Evolutionary conservation across 192 early-diverging fungal genomes (phyloP).

Genomic region (Pilobolus umbonatus): DNA sequence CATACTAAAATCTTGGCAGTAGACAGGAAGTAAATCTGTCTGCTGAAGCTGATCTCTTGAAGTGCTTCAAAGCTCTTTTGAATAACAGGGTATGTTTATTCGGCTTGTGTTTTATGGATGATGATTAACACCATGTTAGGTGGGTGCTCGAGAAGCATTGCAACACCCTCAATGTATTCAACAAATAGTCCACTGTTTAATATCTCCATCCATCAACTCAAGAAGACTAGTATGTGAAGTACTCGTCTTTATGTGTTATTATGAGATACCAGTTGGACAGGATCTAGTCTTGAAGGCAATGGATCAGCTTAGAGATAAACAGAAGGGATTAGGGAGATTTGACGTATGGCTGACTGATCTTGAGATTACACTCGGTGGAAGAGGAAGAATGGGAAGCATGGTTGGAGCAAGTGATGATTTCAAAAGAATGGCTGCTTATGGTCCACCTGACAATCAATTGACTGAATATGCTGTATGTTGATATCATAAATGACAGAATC

Average conservation of each 20-base stretch:
- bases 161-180: slow-evolving; percentile 67
- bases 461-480: slow-evolving; percentile 61
- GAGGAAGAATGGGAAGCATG: slow-evolving; percentile 73
- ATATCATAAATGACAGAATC: too few species aligned
- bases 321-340: slow-evolving; percentile 58
- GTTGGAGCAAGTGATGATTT: slow-evolving; percentile 72
- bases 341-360: slow-evolving; percentile 72
- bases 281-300: slow-evolving; percentile 72
- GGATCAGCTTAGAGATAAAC: slow-evolving; percentile 67
- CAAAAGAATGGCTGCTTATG: slow-evolving; percentile 50
- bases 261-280: slow-evolving; percentile 69
- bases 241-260: slow-evolving; percentile 71
- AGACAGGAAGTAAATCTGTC: slow-evolving; percentile 60
- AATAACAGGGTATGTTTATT: slow-evolving; percentile 48
- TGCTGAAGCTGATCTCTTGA: slow-evolving; percentile 73
- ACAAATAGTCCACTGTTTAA: slow-evolving; percentile 67
- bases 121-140: slow-evolving; percentile 28
- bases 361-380: slow-evolving; percentile 66
- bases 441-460: slow-evolving; percentile 62
- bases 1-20: slow-evolving; percentile 1
- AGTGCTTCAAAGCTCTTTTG: slow-evolving; percentile 74
- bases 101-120: not conserved
- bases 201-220: slow-evolving; percentile 63
- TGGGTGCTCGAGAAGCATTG: slow-evolving; percentile 74
- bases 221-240: slow-evolving; percentile 72